These are phyloP conservation scores for Didymella sp. DNA, from an alignment of 2,329 filamentous ascomycete species.

Conservation along the genomic window DNA sequence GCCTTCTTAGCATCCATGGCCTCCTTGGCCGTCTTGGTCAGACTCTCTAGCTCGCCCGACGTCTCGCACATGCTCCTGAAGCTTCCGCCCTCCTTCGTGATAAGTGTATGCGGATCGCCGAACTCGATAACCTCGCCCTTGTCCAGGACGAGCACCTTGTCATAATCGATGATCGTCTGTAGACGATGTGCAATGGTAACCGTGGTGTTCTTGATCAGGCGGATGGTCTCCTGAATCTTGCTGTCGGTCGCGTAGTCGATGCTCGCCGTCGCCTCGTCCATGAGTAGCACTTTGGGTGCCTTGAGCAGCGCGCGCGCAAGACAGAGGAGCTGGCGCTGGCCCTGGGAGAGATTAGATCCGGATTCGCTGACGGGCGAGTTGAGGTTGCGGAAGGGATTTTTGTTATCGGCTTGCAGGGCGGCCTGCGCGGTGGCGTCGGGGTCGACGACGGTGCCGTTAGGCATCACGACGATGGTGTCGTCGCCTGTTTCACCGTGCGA, in stretches of 20 bases:
- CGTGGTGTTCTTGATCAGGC: slow-evolving; percentile 89
- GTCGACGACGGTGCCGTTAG: slow-evolving; percentile 41
- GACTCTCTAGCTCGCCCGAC: slow-evolving; percentile 64
- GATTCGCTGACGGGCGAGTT: slow-evolving; percentile 85
- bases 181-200: slow-evolving; percentile 96
- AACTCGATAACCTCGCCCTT: slow-evolving; percentile 87
- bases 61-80: slow-evolving; percentile 74
- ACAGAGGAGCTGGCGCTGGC: slow-evolving; percentile 92
- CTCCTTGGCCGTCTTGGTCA: slow-evolving; percentile 63
- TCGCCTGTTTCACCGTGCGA: slow-evolving; percentile 36
- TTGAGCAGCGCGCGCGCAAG: slow-evolving; percentile 92
- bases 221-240: slow-evolving; percentile 95
- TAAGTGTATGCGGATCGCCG: slow-evolving; percentile 83
- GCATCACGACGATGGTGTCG: slow-evolving; percentile 43
- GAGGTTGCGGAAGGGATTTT: slow-evolving; percentile 92
- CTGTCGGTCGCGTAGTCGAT: slow-evolving; percentile 96
- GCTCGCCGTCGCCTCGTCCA: slow-evolving; percentile 98
- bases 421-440: slow-evolving; percentile 31
- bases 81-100: slow-evolving; percentile 66
- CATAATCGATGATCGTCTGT: slow-evolving; percentile 97
- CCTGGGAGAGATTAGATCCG: slow-evolving; percentile 92
- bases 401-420: slow-evolving; percentile 71
- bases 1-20: slow-evolving; percentile 45
- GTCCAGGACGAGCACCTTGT: slow-evolving; percentile 94
- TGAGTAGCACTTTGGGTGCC: slow-evolving; percentile 89